Evolutionary conservation across 306 rosid genomes (phyloP).

Genomic region (Alnus rubra): DNA sequence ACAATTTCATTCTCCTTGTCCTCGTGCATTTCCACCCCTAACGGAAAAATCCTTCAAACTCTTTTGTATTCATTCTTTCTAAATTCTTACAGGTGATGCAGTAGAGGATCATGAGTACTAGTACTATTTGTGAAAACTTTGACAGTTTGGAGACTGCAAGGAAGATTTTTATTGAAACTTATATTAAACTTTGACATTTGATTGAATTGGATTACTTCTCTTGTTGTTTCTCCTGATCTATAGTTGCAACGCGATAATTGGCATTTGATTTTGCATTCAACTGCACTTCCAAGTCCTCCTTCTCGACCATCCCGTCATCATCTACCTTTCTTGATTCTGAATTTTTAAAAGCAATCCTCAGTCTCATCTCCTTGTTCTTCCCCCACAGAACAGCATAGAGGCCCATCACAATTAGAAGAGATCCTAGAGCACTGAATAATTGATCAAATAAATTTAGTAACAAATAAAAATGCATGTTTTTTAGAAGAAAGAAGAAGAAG

Average conservation of each 20-base stretch:
- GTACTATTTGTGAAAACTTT: background rate
- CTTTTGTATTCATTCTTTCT: too few species aligned
- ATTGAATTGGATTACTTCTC: background rate
- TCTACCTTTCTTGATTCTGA: constrained; percentile 15
- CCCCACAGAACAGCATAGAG: constrained; percentile 85
- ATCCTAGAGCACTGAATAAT: constrained; percentile 53
- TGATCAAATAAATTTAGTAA: background rate
- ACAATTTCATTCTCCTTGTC: too few species aligned
- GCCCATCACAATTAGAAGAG: constrained; percentile 56
- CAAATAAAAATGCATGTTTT: too few species aligned
- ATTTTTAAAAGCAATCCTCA: background rate
- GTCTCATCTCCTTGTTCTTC: constrained; percentile 54
- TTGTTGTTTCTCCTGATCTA: background rate
- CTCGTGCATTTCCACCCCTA: too few species aligned
- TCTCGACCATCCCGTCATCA: constrained; percentile 14
- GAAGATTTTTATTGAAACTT: background rate
- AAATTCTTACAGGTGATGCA: background rate
- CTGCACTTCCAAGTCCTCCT: constrained; percentile 40
- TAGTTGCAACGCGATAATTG: constrained; percentile 1
- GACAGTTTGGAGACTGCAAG: background rate
- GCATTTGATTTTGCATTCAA: constrained; percentile 23
- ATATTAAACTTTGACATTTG: background rate
- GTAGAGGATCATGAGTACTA: background rate
- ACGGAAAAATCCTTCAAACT: too few species aligned
- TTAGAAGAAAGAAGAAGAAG: too few species aligned